Base-by-base conservation (phyloP, 352 stramenopile species). In the Phytophthora tentaculata region DNA sequence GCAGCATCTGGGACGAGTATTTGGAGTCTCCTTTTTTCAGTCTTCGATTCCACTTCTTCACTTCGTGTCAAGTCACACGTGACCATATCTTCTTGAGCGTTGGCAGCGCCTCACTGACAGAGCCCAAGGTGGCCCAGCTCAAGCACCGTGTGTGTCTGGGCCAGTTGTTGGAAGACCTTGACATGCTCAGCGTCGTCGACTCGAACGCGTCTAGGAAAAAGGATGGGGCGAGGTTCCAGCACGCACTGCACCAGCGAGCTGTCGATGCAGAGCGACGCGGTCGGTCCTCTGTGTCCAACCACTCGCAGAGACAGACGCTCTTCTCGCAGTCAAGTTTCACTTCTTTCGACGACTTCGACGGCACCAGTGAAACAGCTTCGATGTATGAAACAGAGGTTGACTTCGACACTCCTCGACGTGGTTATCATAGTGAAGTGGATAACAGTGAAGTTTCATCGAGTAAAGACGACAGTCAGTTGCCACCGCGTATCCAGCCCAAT, bases 51-150 rank as follows among this genome's bases (percentile, higher is more conserved):
- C 76, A 87, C 58, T 90, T 91, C 45, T 87, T 94, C 63, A 84
- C 80, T 10, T 91, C 83, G 1, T 89, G 83, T 23, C 81, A 94
- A 83, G 84, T 92, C 20, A 89, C 83, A 3, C 79, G 66, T 0
- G 82, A 92, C 39, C 83, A 92, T 56, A 85, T 91, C 51, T 90
- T 85, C 52, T 81, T 86, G 80, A 92, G 80, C 23, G 61, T 92
- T 32, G 79, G 84, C 24, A 91, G 78, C 45, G 83, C 85, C 19
- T 88, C 83, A n/a, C 50, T 91, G 4, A 83, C 73, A 10, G 76
- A 91, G 24, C 74, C 85, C 0, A 89, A 84, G 50, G 81, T 94
- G 23, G 69, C 72, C 2, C 79, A 85, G 22, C 19, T 94, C 23
- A 89, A 85, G 24, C 85, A 92, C 44, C 79, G 85, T 35, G 63